Evolutionary conservation across 768 basidiomycete genomes (phyloP).

Genomic region (Pleurotus tuber-regium): DNA sequence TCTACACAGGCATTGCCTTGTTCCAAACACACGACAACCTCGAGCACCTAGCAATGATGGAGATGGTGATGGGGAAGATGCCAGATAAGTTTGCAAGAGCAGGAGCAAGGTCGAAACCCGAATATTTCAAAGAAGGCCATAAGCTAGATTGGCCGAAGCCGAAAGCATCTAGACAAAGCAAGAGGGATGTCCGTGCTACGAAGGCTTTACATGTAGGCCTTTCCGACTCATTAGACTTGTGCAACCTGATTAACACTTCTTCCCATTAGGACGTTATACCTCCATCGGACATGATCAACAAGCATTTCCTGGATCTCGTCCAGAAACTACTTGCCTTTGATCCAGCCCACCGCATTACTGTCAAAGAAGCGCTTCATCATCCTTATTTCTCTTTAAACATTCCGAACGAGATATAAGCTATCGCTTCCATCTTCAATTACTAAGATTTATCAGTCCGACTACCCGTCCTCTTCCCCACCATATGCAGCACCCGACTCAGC

Average conservation of each 20-base stretch:
- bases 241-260: conserved; percentile 10
- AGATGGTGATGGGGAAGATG: conserved; percentile 98
- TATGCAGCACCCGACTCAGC: conserved; percentile 6
- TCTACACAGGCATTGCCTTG: conserved; percentile 96
- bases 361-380: conserved; percentile 84
- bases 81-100: conserved; percentile 79
- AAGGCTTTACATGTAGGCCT: conserved; percentile 67
- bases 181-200: conserved; percentile 90
- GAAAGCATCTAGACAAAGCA: conserved; percentile 84
- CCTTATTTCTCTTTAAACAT: conserved; percentile 78
- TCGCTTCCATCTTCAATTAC: conserved; percentile 1
- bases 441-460: not conserved
- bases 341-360: conserved; percentile 83
- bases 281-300: conserved; percentile 68
- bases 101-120: conserved; percentile 79
- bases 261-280: conserved; percentile 75
- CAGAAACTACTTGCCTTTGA: conserved; percentile 87
- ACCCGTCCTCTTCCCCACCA: not conserved
- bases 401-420: conserved; percentile 60
- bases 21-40: conserved; percentile 99
- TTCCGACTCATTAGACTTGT: conserved; percentile 2
- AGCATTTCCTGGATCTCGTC: conserved; percentile 85
- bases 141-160: conserved; percentile 93
- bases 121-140: conserved; percentile 86
- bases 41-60: conserved; percentile 99